These are phyloP conservation scores for Malus hybrid DNA, from an alignment of 331 rosid genomes.

Conservation along the genomic window DNA sequence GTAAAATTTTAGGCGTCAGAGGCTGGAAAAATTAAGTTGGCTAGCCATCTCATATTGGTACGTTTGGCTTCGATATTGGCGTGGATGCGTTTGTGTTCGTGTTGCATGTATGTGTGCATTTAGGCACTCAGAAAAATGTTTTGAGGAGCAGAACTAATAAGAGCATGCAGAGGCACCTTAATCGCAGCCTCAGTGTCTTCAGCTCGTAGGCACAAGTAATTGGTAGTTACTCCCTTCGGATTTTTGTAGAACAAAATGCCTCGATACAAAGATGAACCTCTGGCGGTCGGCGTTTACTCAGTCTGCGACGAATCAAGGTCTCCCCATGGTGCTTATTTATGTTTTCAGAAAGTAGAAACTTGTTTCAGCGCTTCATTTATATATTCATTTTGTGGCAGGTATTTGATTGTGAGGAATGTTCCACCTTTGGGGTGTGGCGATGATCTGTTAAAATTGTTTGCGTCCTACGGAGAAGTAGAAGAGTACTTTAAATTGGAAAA, in stretches of 20 bases:
- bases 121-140: not conserved
- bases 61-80: not conserved
- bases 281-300: slow-evolving; percentile 72
- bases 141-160: not conserved
- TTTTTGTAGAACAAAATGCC: slow-evolving; percentile 33
- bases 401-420: slow-evolving; percentile 74
- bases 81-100: not conserved
- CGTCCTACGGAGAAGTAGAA: slow-evolving; percentile 69
- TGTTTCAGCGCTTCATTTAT: not conserved
- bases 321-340: not conserved
- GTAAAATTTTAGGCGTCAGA: not conserved
- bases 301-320: slow-evolving; percentile 89
- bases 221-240: not conserved
- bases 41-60: too few species aligned
- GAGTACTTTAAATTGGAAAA: slow-evolving; percentile 36
- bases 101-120: not conserved
- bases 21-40: not conserved
- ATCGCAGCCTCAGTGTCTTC: too few species aligned
- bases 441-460: slow-evolving; percentile 59
- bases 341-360: not conserved
- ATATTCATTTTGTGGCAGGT: slow-evolving; percentile 23
- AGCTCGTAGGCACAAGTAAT: not conserved
- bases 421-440: slow-evolving; percentile 87
- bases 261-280: slow-evolving; percentile 56
- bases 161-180: not conserved